These are phyloP conservation scores for Mycena epipterygia DNA, from an alignment of 768 basidiomycete genomes.

Conservation along the genomic window DNA sequence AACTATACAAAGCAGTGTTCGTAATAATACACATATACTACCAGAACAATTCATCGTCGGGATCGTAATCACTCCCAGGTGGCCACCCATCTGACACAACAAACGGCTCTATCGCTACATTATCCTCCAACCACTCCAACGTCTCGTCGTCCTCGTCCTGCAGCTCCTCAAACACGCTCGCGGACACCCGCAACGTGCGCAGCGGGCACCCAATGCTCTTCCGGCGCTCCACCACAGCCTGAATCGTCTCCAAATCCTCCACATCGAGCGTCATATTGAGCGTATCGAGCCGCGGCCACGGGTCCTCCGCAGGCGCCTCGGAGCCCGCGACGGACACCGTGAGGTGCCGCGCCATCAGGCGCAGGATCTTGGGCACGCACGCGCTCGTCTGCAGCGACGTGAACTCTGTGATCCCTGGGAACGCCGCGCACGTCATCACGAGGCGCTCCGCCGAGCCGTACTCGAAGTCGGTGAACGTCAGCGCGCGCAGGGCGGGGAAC, in stretches of 20 bases:
- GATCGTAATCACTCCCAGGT: conserved; percentile 34
- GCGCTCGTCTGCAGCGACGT: conserved; percentile 22
- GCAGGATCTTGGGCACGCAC: conserved; percentile 20
- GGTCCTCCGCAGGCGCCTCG: conserved; percentile 8
- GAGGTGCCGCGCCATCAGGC: conserved; percentile 25
- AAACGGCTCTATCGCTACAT: conserved; percentile 25
- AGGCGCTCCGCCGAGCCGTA: conserved; percentile 25
- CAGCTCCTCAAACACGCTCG: not conserved
- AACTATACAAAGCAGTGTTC: not conserved
- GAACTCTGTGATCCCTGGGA: conserved; percentile 29
- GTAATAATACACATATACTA: not conserved
- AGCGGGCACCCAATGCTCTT: conserved; percentile 22
- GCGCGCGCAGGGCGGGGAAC: conserved; percentile 52
- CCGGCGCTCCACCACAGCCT: conserved; percentile 23
- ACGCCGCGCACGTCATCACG: conserved; percentile 17
- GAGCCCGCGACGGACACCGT: not conserved
- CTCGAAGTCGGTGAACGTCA: conserved; percentile 59
- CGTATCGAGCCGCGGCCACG: conserved; percentile 26
- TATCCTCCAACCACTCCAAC: conserved; percentile 22
- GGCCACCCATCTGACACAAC: conserved; percentile 23
- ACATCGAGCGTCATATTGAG: conserved; percentile 26
- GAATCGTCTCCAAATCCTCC: conserved; percentile 18
- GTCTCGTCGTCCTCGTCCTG: conserved; percentile 30
- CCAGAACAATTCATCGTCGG: conserved; percentile 27
- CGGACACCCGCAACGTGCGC: conserved; percentile 8